These are phyloP conservation scores for Nicotiana rustica DNA, from an alignment of 305 asterid species.

Conservation along the genomic window DNA sequence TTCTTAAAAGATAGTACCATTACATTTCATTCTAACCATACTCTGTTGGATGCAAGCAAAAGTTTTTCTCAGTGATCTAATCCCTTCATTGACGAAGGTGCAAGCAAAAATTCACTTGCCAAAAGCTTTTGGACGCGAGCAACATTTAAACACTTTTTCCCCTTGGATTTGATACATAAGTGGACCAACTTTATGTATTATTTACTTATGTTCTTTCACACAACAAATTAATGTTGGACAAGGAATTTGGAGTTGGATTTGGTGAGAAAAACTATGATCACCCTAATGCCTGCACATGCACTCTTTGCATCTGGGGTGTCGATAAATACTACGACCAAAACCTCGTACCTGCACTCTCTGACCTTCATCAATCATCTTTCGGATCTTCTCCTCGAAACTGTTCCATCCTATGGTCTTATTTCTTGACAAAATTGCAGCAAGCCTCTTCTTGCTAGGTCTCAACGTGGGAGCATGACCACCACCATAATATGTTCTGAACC, in stretches of 20 bases:
- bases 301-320: constrained; percentile 71
- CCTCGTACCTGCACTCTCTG: constrained; percentile 62
- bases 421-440: constrained; percentile 72
- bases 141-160: not conserved
- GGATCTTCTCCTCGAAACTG: constrained; percentile 61
- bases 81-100: too few species aligned
- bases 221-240: constrained; percentile 1
- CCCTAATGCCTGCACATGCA: constrained; percentile 63
- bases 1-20: not conserved
- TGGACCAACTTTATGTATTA: not conserved
- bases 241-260: not conserved
- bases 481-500: constrained; percentile 84
- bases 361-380: constrained; percentile 89
- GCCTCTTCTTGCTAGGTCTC: constrained; percentile 89
- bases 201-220: not conserved
- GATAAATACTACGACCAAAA: constrained; percentile 69
- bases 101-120: too few species aligned
- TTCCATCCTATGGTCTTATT: constrained; percentile 70
- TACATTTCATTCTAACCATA: not conserved
- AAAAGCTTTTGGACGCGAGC: too few species aligned
- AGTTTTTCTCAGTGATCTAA: too few species aligned
- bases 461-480: constrained; percentile 77
- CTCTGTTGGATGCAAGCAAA: not conserved
- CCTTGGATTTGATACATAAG: not conserved
- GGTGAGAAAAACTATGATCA: not conserved